Percentiles rank a stretch among this genome's conserved stretches.
phyloP scores from a whole-genome alignment of 1,284 basidiomycete species.

The Leucoagaricus sp. region DNA sequence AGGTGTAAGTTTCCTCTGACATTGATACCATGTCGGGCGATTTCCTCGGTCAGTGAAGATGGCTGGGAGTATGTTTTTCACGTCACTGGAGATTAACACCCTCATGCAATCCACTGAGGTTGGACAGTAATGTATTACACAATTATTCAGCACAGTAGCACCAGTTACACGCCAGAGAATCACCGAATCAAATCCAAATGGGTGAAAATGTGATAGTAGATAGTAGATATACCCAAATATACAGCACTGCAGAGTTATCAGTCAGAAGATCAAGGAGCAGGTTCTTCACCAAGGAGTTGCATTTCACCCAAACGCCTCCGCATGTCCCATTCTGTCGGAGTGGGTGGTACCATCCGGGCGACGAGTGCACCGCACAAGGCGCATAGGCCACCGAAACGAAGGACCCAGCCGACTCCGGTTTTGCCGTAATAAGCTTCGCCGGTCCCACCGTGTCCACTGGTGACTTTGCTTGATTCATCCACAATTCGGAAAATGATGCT shows the following conservation, averaged over 20 bases:
- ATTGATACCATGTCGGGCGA: conserved; percentile 51
- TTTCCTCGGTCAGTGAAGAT: conserved; percentile 43
- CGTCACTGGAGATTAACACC: conserved; percentile 20
- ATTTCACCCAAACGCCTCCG: conserved; percentile 78
- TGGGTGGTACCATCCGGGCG: conserved; percentile 81
- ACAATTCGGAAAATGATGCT: conserved; percentile 86
- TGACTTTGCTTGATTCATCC: conserved; percentile 47
- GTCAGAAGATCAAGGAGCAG: conserved; percentile 30
- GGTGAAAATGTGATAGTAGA: not conserved
- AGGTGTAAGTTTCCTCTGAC: conserved; percentile 44
- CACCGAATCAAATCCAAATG: not conserved
- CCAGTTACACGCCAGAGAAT: not conserved
- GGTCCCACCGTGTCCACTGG: conserved; percentile 38
- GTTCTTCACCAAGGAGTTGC: conserved; percentile 64
- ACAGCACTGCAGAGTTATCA: not conserved
- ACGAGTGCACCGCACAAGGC: conserved; percentile 73
- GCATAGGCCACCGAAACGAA: conserved; percentile 89
- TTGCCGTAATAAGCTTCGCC: conserved; percentile 73
- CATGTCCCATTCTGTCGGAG: conserved; percentile 88
- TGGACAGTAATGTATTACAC: not conserved
- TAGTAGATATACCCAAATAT: not conserved
- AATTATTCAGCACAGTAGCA: not conserved
- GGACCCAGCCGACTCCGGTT: conserved; percentile 90
- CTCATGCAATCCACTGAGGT: not conserved
- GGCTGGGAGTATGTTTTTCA: conserved; percentile 65